phyloP scores from a whole-genome alignment of 192 early-diverging fungal species.

The Podila minutissima region DNA sequence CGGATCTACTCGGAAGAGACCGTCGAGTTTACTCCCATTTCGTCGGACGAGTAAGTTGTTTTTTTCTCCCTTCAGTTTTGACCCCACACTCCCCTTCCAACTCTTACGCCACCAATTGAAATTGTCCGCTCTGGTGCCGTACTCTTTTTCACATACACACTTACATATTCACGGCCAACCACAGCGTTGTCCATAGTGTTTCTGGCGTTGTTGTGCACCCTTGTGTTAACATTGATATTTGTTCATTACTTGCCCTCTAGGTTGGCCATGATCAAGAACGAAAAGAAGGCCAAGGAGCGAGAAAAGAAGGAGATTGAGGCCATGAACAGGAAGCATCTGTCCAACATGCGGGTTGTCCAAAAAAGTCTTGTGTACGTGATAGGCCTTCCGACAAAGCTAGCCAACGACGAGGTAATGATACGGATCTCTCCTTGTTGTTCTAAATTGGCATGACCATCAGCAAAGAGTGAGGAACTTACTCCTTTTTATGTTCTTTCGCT shows the following conservation, averaged over 20 bases:
- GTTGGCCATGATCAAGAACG: slow-evolving; percentile 62
- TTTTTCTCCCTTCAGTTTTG: slow-evolving; percentile 1
- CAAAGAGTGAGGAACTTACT: not conserved
- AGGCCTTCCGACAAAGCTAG: slow-evolving; percentile 85
- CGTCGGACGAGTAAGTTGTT: slow-evolving; percentile 84
- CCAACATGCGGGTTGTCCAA: slow-evolving; percentile 95
- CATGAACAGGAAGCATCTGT: slow-evolving; percentile 78
- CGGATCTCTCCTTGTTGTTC: not conserved
- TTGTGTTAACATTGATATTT: not conserved
- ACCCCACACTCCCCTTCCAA: slow-evolving; percentile 8
- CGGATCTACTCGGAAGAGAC: slow-evolving; percentile 90
- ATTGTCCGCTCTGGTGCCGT: too few species aligned
- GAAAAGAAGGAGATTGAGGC: slow-evolving; percentile 92
- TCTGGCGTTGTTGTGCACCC: not conserved
- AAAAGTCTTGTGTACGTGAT: slow-evolving; percentile 99
- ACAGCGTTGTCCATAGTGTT: not conserved
- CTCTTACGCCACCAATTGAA: too few species aligned
- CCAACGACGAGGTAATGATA: slow-evolving; percentile 84
- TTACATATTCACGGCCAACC: not conserved
- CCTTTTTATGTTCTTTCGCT: not conserved
- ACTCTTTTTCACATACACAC: not conserved
- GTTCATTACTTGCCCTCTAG: slow-evolving; percentile 13
- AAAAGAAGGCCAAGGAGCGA: slow-evolving; percentile 81
- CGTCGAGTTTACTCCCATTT: slow-evolving; percentile 88
- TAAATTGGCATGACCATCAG: too few species aligned